Percentiles rank a stretch among this genome's conserved stretches.
phyloP scores from a whole-genome alignment of 345 rosid genomes.

The Brassica juncea region DNA sequence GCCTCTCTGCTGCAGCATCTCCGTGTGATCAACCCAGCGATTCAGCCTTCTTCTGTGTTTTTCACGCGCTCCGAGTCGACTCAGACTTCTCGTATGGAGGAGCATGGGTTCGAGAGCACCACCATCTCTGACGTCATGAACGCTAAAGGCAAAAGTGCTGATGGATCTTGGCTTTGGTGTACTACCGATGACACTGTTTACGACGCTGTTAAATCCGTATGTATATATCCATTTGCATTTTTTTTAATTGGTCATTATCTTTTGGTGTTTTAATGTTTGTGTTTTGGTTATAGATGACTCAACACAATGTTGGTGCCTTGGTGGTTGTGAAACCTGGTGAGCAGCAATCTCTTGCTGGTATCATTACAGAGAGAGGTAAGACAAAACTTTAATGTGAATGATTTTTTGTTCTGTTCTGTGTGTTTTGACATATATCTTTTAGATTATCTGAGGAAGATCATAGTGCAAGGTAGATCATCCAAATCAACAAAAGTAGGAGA shows the following conservation, averaged over 20 bases:
- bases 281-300: slow-evolving; percentile 73
- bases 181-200: slow-evolving; percentile 83
- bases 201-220: slow-evolving; percentile 94
- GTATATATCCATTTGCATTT: not conserved
- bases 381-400: not conserved
- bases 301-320: slow-evolving; percentile 94
- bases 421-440: not conserved
- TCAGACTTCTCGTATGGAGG: slow-evolving; percentile 76
- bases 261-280: not conserved
- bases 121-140: slow-evolving; percentile 77
- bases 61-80: slow-evolving; percentile 59
- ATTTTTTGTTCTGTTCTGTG: not conserved
- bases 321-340: slow-evolving; percentile 93
- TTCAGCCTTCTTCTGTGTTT: slow-evolving; percentile 51
- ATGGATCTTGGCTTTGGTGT: slow-evolving; percentile 99
- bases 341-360: slow-evolving; percentile 88
- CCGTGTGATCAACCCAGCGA: slow-evolving; percentile 60
- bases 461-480: slow-evolving; percentile 97
- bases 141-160: slow-evolving; percentile 81
- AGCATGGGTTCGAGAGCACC: slow-evolving; percentile 92
- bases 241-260: not conserved
- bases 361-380: slow-evolving; percentile 93
- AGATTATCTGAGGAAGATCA: slow-evolving; percentile 97
- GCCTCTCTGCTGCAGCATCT: slow-evolving; percentile 55
- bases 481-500: slow-evolving; percentile 97